These are phyloP conservation scores for Malus hybrid DNA, from an alignment of 331 rosid genomes.

Conservation along the genomic window DNA sequence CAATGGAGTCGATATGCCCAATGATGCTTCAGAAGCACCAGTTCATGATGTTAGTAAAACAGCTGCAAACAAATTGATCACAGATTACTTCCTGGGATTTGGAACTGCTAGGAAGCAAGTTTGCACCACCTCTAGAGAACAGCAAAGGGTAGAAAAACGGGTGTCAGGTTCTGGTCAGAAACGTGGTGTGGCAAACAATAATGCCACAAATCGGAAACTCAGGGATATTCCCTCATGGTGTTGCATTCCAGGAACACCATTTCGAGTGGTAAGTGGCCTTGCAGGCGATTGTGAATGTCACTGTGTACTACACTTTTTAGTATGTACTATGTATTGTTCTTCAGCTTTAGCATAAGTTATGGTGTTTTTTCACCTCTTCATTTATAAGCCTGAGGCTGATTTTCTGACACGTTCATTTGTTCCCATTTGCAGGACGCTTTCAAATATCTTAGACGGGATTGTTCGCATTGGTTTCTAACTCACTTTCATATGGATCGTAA, in stretches of 20 bases:
- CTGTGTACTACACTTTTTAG: background rate
- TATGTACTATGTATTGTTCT: background rate
- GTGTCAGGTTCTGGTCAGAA: conserved; percentile 31
- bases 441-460: conserved; percentile 80
- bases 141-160: conserved; percentile 20
- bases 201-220: conserved; percentile 35
- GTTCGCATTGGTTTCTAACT: conserved; percentile 93
- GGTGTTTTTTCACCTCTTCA: background rate
- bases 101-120: conserved; percentile 42
- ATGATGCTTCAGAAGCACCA: conserved; percentile 30
- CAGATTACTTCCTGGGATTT: conserved; percentile 71
- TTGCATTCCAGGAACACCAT: conserved; percentile 80
- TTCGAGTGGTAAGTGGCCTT: conserved; percentile 68
- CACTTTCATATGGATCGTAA: conserved; percentile 98
- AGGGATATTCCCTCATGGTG: conserved; percentile 80
- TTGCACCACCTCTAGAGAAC: conserved; percentile 27
- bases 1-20: conserved; percentile 28
- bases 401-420: conserved; percentile 16
- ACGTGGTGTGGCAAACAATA: conserved; percentile 23
- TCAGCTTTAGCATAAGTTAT: background rate
- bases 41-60: conserved; percentile 35
- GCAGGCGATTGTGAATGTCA: background rate
- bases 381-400: background rate
- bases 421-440: conserved; percentile 75
- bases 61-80: conserved; percentile 66